Base-by-base conservation (phyloP, 73 alveolate species). In the Stentor coeruleus region DNA sequence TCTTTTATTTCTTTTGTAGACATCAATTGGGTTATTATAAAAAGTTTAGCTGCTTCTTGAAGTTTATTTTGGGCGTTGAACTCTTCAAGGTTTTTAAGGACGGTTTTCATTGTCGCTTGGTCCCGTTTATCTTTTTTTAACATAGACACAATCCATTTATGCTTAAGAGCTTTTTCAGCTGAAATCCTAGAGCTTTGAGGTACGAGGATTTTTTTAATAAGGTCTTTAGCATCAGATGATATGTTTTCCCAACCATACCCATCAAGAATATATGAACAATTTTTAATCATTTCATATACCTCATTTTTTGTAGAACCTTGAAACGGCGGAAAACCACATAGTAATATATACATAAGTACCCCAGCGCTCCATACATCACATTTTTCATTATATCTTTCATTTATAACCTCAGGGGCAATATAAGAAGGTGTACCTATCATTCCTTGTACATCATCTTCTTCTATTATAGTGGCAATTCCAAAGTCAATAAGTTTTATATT, bases 241-340 rank as follows among this genome's bases (percentile, higher is more conserved):
- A 92, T 84, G 58, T 84, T 91, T 91, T 88, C 88, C 97, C 97
- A 93, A 60, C 76, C 72, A 86, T 49, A 41, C 81, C 74, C 73
- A 87, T 49, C 20, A 20, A 49, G 20, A 88, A 11, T 6, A 49
- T 49, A 49, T 11, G 66, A 49, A 49, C 66, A 49, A 11, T 49
- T 49, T 49, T 49, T 49, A 11, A 49, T 20, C 20, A 11, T 49
- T 49, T 49, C 66, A 11, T 11, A 11, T 6, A 49, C 20, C 20
- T 49, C 66, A 49, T 49, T 20, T 6, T 49, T 20, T 6, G 66
- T 11, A 6, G 6, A 11, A 20, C 66, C 66, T 6, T 49, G 28
- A 49, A 82, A 82, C 2, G 88, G 88, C 15, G 88, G 85, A 2
- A 37, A 3, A 20, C 88, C 88, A 11, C 76, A 30, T 30, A 82